These are phyloP conservation scores for Pseudocercospora musae DNA, from an alignment of 2,329 filamentous ascomycete genomes.

Conservation along the genomic window DNA sequence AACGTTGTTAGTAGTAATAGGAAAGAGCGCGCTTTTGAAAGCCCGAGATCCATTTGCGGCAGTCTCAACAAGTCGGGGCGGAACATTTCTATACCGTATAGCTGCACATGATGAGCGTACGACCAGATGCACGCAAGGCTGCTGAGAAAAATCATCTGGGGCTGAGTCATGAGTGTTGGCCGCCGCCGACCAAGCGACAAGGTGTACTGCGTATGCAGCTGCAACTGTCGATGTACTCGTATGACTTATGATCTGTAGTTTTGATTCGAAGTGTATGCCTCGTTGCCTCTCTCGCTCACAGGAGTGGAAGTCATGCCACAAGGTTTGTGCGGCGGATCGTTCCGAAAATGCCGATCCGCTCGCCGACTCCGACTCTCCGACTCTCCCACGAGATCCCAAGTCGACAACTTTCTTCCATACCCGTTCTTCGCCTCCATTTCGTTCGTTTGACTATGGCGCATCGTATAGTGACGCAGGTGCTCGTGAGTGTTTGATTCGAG, in stretches of 20 bases:
- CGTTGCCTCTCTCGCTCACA: too few relatives aligned
- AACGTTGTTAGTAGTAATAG: neutral
- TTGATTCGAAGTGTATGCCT: too few relatives aligned
- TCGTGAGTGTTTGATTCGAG: constrained; percentile 40
- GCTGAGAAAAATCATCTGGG: neutral
- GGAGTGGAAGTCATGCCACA: neutral
- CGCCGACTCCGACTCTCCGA: too few relatives aligned
- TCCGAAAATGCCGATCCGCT: neutral
- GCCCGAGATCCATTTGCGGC: neutral
- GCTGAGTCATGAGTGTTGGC: neutral
- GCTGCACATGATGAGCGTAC: neutral
- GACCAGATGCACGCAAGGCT: neutral
- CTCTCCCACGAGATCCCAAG: constrained; percentile 18
- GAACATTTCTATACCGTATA: neutral
- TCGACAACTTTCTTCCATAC: constrained; percentile 8
- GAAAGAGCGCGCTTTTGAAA: neutral
- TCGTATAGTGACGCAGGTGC: constrained; percentile 88
- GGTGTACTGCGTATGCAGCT: neutral
- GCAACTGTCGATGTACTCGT: neutral
- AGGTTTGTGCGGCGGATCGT: neutral
- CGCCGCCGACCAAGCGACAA: neutral
- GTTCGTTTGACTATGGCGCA: constrained; percentile 59
- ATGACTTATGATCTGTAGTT: too few relatives aligned
- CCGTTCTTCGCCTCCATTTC: constrained; percentile 4
- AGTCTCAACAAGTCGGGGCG: neutral